Base-by-base conservation (phyloP, 495 filamentous ascomycete genomes). In the Glarea lozoyensis region DNA sequence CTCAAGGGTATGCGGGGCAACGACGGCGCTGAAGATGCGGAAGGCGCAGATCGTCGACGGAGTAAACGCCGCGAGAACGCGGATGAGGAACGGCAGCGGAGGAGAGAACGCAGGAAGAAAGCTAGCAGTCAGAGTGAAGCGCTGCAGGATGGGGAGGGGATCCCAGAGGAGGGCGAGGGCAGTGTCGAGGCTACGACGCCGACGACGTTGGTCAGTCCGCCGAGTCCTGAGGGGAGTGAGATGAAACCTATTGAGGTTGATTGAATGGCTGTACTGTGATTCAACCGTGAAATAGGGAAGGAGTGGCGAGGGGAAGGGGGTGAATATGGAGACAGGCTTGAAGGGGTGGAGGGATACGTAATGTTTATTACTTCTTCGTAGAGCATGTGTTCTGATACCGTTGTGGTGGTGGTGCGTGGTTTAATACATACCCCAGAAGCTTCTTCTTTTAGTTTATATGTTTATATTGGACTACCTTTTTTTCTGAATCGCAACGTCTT, bases 1-100 rank as follows among this genome's bases (percentile, higher is more conserved):
- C 69, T 95, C 34, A 81, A 89, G 49, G 86, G 84, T 29, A 75
- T 95, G 55, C 69, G 84, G 38, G 63, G 70, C 23, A 80, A 80
- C 36, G 77, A 75, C 40, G 72, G 70, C 20, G 67, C 59, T n/a
- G 75, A 73, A 13, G 72, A 73, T 23, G 78, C 68, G 18, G 70
- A 68, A 19, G 65, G 70, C 15, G 53, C 53, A 1, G 78, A 81
- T 45, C 75, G 75, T 45, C 58, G 72, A 37, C 73, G 73, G 36
- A 75, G 69, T 40, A 50, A 78, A 47, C 56, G 76, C 36, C 63
- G 73, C 50, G 79, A 84, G 57, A 83, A 70, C 37, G 81, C 81
- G 7, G 80, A 85, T 33, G 81, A 85, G 57, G 82, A 86, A 57
- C 63, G 81, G 43, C 65, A 69, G 25, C 72, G 72, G 52, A 65